Evolutionary conservation across 164 flowering plant genomes (phyloP).

Genomic region (Piper betle): DNA sequence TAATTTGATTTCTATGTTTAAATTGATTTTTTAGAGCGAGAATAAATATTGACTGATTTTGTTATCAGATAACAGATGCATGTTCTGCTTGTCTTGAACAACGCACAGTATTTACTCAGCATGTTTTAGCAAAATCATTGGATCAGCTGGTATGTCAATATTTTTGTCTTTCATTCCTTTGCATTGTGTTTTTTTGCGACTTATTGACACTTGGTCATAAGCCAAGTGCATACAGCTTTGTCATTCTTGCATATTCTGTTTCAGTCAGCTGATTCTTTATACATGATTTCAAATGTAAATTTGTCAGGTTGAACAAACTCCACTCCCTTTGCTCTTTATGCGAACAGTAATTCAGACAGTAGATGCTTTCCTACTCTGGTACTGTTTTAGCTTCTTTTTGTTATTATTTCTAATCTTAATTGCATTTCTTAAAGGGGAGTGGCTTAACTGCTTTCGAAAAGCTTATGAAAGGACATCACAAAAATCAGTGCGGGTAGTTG

Average conservation of each 20-base stretch:
- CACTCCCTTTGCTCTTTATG: conserved; percentile 89
- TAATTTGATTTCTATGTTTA: too few species aligned
- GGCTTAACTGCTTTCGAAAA: neutral
- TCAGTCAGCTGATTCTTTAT: neutral
- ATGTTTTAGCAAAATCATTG: conserved; percentile 83
- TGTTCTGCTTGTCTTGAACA: conserved; percentile 98
- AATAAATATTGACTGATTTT: neutral
- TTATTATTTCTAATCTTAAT: neutral
- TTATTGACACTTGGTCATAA: neutral
- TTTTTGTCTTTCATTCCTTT: neutral
- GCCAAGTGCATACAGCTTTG: neutral
- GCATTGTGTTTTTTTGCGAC: neutral
- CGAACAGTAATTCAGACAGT: conserved; percentile 97
- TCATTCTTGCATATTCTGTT: neutral
- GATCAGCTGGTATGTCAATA: conserved; percentile 60
- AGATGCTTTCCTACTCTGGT: conserved; percentile 89
- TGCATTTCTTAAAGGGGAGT: neutral
- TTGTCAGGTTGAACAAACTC: conserved; percentile 80
- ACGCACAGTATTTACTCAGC: conserved; percentile 93
- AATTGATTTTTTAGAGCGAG: neutral
- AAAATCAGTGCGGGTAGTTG: too few species aligned
- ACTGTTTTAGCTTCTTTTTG: conserved; percentile 5
- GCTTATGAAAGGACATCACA: too few species aligned
- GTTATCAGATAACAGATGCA: conserved; percentile 80
- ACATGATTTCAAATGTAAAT: neutral